Evolutionary conservation across 805 yeast species (phyloP), one percentile per base, ranked within the genome.

Genomic region (Candida coleopterorum): DNA sequence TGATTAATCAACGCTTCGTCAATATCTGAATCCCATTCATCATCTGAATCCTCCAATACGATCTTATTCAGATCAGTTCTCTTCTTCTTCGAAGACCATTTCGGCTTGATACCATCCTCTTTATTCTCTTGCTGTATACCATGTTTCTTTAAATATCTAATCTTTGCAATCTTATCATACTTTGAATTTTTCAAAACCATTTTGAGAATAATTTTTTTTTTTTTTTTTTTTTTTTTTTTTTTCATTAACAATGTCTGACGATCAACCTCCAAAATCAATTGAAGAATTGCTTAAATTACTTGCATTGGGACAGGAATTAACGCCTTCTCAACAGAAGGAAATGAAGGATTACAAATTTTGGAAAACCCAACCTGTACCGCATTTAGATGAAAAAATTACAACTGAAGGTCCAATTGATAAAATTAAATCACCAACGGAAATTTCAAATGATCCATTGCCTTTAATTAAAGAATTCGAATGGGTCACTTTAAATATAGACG

Each of bases 311-410:
- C 74, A 73, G 43, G 70, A 70, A 44, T 62, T 79, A 32, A 67
- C 69, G n/a, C 78, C 69, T 29, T 66, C 72, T 22, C 81, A 81
- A 56, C 66, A 74, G 48, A 81, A 80, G 44, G 75, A 79, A 16
- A 87, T 88, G 85, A 79, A 84, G 35, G 95, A 89, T 53, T 86
- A 89, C 68, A 86, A 85, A 64, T 93, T 93, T 63, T 93, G 98
- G 98, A 85, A 84, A 53, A 93, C 98, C 2, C 98, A 93, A 62
- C 98, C 98, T 0, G 97, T 93, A 15, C 75, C 88, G 7, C 70
- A 69, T 21, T 78, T 89, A 44, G 85, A 85, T 53, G 93, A 82
- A 51, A 56, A 66, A 29, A 69, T 82, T 30, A 70, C 63, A 5
- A 57, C 67, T 9, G 95, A 87, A 52, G 96, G 96, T 0, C 90